Base-by-base conservation (phyloP, 306 rosid genomes). In the Geum urbanum region DNA sequence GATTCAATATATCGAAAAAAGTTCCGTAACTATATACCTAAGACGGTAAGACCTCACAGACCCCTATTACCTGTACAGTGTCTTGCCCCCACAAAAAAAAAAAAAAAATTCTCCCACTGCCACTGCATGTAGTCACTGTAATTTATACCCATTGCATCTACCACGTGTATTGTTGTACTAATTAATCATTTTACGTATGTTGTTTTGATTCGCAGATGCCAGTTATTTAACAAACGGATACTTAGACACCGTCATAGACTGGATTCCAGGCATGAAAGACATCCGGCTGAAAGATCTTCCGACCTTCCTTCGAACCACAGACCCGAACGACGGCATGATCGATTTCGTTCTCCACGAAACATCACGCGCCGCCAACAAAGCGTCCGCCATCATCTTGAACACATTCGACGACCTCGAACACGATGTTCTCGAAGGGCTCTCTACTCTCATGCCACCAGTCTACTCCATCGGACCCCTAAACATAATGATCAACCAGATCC, bases 391-490 rank as follows among this genome's bases (percentile, higher is more conserved):
- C 16, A 56, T 91, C 55, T 45, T 91, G 13, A 85, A 91, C 80
- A 91, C 96, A 0, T 79, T 82, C 24, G 86, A 81, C 59, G 83
- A 80, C 11, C 72, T 89, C 6, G 92, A 89, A 27, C 79, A 66
- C 2, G 80, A 84, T 1, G 83, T 80, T 3, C 12, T 86, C 7
- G 48, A 77, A 6, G 79, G 78, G 39, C 65, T 83, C 5, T 70
- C 86, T 0, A 58, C 83, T 47, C 70, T 67, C 41, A n/a, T 79
- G 0, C 89, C 92, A 0, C 86, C 89, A 0, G 77, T 89, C 1
- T 89, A 79, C 69, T 52, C 90, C 52, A 72, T 92, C 18, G 96
- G 96, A n/a, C 90, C 95, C 1, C 72, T 92, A 4, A 76, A 78
- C 2, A 67, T 83, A 0, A 78, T 76, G 1, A 0, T 73, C 3